Conservation (phyloP, 2,329 filamentous ascomycete species). For the Bipolaris victoriae region DNA sequence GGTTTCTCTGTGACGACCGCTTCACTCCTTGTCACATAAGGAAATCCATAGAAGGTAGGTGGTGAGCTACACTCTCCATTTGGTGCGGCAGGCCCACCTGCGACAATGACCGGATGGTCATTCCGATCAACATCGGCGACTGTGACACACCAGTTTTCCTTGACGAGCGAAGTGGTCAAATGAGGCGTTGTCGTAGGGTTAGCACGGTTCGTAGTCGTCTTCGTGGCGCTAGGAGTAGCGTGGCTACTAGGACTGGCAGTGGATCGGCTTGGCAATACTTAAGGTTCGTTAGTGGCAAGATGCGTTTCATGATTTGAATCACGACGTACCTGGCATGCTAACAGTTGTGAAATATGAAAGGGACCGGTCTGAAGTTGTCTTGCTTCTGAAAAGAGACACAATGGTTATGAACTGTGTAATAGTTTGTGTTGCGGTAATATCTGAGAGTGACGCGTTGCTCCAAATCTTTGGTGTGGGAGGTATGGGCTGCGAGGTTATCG, state of each 20-base stretch:
- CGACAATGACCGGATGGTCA: slow-evolving; percentile 12
- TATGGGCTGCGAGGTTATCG: slow-evolving; percentile 1
- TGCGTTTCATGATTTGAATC: neutral
- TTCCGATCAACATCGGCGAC: slow-evolving; percentile 20
- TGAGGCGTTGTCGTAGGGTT: neutral
- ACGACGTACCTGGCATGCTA: too few species aligned
- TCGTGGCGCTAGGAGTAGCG: neutral
- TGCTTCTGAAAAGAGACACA: neutral
- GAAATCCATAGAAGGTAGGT: slow-evolving; percentile 13
- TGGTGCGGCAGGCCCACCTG: slow-evolving; percentile 12
- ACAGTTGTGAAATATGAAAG: neutral
- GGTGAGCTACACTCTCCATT: slow-evolving; percentile 18
- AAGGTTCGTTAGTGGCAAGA: neutral
- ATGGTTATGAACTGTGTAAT: neutral
- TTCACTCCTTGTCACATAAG: slow-evolving; percentile 4
- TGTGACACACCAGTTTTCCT: slow-evolving; percentile 21
- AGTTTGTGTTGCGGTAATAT: slow-evolving; percentile 1
- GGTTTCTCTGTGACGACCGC: neutral
- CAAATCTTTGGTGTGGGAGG: neutral
- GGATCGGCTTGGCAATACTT: neutral
- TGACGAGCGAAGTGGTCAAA: neutral
- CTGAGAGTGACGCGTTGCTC: neutral
- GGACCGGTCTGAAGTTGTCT: neutral
- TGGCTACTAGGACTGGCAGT: neutral
- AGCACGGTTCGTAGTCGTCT: neutral